Conservation (phyloP, 2,329 filamentous ascomycete species). For the Neonectria ditissima region DNA sequence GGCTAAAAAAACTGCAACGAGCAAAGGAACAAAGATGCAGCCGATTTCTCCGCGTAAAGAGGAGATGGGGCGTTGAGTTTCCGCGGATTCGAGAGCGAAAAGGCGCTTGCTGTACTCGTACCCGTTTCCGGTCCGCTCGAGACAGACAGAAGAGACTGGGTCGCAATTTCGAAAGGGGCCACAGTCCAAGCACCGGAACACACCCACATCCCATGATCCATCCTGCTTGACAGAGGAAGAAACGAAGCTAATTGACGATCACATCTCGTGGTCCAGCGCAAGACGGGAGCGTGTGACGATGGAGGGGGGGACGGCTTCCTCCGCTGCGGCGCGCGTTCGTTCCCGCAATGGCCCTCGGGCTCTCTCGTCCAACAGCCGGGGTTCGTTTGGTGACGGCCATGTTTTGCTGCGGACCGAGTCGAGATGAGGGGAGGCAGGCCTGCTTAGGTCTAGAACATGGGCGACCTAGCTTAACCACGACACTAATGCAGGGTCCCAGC, state of each 20-base stretch:
- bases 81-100: not conserved
- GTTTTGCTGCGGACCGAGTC: not conserved
- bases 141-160: constrained; percentile 8
- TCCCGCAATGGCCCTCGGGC: not conserved
- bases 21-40: too few species aligned
- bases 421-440: not conserved
- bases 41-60: not conserved
- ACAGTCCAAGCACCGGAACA: not conserved
- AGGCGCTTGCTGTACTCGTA: not conserved
- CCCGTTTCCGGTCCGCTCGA: not conserved
- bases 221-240: not conserved
- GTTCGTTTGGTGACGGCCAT: not conserved
- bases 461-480: not conserved
- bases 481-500: constrained; percentile 30
- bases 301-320: not conserved
- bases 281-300: not conserved
- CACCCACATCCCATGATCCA: too few species aligned
- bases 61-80: not conserved
- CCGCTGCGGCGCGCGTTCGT: not conserved
- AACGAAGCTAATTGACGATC: not conserved
- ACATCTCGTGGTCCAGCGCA: not conserved
- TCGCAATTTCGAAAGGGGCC: constrained; percentile 20
- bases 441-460: constrained; percentile 24
- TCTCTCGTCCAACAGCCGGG: not conserved
- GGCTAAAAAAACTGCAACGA: too few species aligned